Percentiles rank a stretch among this genome's conserved stretches.
These are phyloP conservation scores for Fusarium protoensiforme DNA, from an alignment of 2,329 filamentous ascomycete genomes.

Conservation along the genomic window DNA sequence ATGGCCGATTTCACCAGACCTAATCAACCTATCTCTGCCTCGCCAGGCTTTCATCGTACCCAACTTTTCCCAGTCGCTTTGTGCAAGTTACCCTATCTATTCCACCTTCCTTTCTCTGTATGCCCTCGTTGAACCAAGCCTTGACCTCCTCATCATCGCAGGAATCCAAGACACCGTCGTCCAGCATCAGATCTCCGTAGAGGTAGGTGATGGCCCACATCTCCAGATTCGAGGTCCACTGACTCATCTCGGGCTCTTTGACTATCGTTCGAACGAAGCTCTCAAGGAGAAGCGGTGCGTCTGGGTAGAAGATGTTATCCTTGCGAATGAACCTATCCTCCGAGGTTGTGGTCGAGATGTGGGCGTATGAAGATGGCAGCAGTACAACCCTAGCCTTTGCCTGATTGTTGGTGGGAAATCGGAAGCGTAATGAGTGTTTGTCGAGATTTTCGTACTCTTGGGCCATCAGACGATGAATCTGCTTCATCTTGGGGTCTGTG, in stretches of 20 bases:
- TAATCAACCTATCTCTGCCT: too few relatives aligned
- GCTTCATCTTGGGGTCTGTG: not conserved
- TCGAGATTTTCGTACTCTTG: not conserved
- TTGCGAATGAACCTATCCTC: too few relatives aligned
- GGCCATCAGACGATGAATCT: not conserved
- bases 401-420: not conserved
- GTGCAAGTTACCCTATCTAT: not conserved
- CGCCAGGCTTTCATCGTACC: not conserved
- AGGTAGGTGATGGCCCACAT: not conserved
- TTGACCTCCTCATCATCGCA: not conserved
- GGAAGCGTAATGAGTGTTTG: not conserved
- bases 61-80: not conserved
- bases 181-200: not conserved
- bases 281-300: not conserved
- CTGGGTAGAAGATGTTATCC: not conserved
- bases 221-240: not conserved
- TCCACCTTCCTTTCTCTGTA: not conserved
- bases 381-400: not conserved
- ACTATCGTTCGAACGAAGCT: not conserved
- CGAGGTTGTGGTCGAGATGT: not conserved
- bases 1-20: too few relatives aligned
- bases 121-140: not conserved
- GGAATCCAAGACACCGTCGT: not conserved
- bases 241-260: not conserved
- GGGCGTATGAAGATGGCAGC: not conserved